These are phyloP conservation scores for Magnolia changhungtana DNA, from an alignment of 164 flowering plant species.

Conservation along the genomic window DNA sequence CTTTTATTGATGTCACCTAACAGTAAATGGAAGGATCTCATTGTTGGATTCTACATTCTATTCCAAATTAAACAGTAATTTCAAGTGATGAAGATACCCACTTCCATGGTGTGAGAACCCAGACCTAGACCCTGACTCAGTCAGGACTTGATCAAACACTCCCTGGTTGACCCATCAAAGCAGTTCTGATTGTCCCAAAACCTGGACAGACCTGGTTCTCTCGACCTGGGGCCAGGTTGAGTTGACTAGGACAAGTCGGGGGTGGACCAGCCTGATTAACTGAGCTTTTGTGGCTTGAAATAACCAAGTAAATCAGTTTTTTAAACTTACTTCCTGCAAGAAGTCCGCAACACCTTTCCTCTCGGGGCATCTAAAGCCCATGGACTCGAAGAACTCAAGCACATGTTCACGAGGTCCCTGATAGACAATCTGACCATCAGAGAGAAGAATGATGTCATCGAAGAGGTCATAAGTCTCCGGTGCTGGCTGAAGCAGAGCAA, in stretches of 20 bases:
- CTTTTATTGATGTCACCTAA: slow-evolving; percentile 65
- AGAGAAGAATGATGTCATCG: slow-evolving; percentile 55
- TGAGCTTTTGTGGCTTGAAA: not conserved
- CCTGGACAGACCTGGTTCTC: not conserved
- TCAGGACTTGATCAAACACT: not conserved
- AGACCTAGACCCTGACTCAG: not conserved
- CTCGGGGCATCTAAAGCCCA: slow-evolving; percentile 57
- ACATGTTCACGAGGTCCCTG: slow-evolving; percentile 55
- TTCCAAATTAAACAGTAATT: not conserved
- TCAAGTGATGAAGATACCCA: not conserved
- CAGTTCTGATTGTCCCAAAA: not conserved
- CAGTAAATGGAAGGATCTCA: not conserved
- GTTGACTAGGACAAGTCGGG: not conserved
- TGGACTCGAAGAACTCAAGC: slow-evolving; percentile 48
- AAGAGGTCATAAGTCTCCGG: slow-evolving; percentile 57
- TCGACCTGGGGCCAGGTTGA: not conserved
- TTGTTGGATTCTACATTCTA: not conserved
- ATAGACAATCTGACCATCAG: slow-evolving; percentile 52
- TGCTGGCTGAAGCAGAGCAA: slow-evolving; percentile 57
- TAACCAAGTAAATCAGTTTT: not conserved
- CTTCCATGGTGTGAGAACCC: not conserved
- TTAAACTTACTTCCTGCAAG: slow-evolving; percentile 44
- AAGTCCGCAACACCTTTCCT: slow-evolving; percentile 59
- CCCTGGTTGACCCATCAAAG: not conserved
- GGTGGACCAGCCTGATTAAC: not conserved